phyloP scores from a whole-genome alignment of 2,329 filamentous ascomycete species.

The Ophiocordyceps camponoti-leonardi region DNA sequence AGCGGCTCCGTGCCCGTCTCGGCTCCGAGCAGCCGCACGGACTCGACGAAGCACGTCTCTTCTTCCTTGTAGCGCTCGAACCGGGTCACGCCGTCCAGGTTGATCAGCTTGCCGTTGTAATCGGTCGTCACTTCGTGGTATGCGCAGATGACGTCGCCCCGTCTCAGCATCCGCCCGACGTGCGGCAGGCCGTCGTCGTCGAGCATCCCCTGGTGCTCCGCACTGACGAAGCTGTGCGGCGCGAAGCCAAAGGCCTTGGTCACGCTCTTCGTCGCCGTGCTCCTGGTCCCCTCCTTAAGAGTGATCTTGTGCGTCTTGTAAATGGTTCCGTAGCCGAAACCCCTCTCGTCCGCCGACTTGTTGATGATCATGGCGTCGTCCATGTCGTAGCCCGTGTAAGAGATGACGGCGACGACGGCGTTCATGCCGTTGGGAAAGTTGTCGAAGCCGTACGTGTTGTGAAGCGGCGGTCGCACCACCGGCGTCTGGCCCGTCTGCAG shows the following conservation, averaged over 20 bases:
- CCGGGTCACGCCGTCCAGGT: slow-evolving; percentile 71
- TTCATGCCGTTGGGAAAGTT: slow-evolving; percentile 97
- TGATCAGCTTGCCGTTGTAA: slow-evolving; percentile 60
- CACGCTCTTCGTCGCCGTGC: slow-evolving; percentile 48
- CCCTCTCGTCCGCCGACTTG: slow-evolving; percentile 89
- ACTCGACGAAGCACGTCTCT: slow-evolving; percentile 78
- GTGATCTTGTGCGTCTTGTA: slow-evolving; percentile 95
- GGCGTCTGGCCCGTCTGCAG: slow-evolving; percentile 93
- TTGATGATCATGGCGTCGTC: slow-evolving; percentile 99
- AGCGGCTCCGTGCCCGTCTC: slow-evolving; percentile 70
- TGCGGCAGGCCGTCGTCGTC: slow-evolving; percentile 79
- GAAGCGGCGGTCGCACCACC: slow-evolving; percentile 75
- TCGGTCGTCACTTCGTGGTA: slow-evolving; percentile 80
- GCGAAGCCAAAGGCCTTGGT: slow-evolving; percentile 85
- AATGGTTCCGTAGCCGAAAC: slow-evolving; percentile 88
- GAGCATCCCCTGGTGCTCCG: slow-evolving; percentile 52
- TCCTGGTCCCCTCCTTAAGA: slow-evolving; percentile 61
- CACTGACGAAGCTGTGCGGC: slow-evolving; percentile 54
- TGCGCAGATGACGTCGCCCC: slow-evolving; percentile 74
- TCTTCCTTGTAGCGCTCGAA: slow-evolving; percentile 90
- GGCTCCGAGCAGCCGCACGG: slow-evolving; percentile 76
- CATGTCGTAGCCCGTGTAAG: slow-evolving; percentile 99
- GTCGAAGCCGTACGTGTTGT: slow-evolving; percentile 92
- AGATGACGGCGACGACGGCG: slow-evolving; percentile 91
- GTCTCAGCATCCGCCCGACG: slow-evolving; percentile 58